A percentile compares a stretch with the other conserved stretches of the same genome.
These are phyloP conservation scores for Plasmodium adleri DNA, from an alignment of 169 alveolate genomes.

Conservation along the genomic window DNA sequence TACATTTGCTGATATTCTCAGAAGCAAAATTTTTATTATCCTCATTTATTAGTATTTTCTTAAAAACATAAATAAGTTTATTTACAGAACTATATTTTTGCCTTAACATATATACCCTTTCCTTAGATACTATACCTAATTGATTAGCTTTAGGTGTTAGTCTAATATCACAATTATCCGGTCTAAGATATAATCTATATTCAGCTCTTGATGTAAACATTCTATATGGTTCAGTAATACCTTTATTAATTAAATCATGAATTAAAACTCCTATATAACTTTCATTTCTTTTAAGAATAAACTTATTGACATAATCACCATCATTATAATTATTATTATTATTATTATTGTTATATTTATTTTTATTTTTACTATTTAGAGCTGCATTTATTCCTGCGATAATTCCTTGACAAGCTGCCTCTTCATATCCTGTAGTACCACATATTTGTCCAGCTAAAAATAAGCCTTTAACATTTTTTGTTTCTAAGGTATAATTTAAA, in stretches of 20 bases:
- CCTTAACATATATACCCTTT: conserved; percentile 76
- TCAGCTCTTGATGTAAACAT: conserved; percentile 94
- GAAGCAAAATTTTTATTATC: too few species aligned
- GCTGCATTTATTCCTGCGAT: conserved; percentile 95
- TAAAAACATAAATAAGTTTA: conserved; percentile 40
- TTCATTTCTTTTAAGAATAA: conserved; percentile 85
- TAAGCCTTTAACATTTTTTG: conserved; percentile 84
- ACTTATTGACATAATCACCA: conserved; percentile 13
- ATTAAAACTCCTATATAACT: conserved; percentile 93
- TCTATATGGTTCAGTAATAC: conserved; percentile 92
- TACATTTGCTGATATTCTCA: too few species aligned
- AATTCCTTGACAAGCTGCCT: conserved; percentile 94
- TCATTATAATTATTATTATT: too few species aligned
- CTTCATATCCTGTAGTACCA: conserved; percentile 97
- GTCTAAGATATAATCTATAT: conserved; percentile 86
- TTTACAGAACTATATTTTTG: conserved; percentile 77
- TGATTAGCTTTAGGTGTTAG: conserved; percentile 85
- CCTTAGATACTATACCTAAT: conserved; percentile 84
- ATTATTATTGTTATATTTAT: neutral
- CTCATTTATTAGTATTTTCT: conserved; percentile 6
- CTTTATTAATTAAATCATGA: conserved; percentile 91
- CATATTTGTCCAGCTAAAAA: conserved; percentile 94
- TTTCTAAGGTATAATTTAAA: conserved; percentile 87
- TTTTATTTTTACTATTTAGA: conserved; percentile 56
- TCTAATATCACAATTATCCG: conserved; percentile 91